Conservation (phyloP, 805 yeast genomes). For the Blastobotrys peoriensis region DNA sequence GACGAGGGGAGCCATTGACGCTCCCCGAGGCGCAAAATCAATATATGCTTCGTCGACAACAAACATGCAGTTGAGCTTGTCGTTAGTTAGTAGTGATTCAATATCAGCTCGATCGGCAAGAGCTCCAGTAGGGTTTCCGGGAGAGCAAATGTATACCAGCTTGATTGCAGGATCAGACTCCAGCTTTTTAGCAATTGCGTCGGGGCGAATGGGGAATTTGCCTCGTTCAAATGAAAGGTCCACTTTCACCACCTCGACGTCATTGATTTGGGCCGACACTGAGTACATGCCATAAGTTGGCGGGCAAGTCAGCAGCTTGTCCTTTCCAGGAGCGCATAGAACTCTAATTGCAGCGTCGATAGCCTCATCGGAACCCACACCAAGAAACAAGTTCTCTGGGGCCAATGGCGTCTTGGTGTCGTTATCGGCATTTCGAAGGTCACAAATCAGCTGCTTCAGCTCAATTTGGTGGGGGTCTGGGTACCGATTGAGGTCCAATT, state of each 20-base stretch:
- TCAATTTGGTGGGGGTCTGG: constrained; percentile 93
- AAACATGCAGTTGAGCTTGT: constrained; percentile 65
- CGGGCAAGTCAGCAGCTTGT: constrained; percentile 79
- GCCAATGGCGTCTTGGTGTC: constrained; percentile 33
- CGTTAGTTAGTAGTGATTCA: constrained; percentile 40
- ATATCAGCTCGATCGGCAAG: constrained; percentile 47
- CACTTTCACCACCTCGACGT: constrained; percentile 68
- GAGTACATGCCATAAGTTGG: constrained; percentile 98
- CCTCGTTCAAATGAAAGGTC: constrained; percentile 51
- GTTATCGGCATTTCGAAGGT: constrained; percentile 58
- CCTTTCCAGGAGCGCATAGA: constrained; percentile 73
- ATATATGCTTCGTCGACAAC: constrained; percentile 94
- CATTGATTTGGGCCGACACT: constrained; percentile 86
- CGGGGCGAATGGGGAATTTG: constrained; percentile 58
- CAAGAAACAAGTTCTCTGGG: constrained; percentile 75
- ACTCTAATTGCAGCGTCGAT: constrained; percentile 86
- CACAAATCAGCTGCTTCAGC: constrained; percentile 64
- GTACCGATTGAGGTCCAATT: constrained; percentile 71
- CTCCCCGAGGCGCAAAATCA: constrained; percentile 67
- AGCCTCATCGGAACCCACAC: constrained; percentile 97
- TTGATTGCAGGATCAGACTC: constrained; percentile 57
- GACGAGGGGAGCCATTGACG: constrained; percentile 72
- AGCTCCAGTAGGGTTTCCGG: constrained; percentile 93
- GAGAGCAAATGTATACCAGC: constrained; percentile 80
- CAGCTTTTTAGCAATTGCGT: constrained; percentile 47